Conservation (phyloP, 805 yeast species). For the Pichia paraexigua region DNA sequence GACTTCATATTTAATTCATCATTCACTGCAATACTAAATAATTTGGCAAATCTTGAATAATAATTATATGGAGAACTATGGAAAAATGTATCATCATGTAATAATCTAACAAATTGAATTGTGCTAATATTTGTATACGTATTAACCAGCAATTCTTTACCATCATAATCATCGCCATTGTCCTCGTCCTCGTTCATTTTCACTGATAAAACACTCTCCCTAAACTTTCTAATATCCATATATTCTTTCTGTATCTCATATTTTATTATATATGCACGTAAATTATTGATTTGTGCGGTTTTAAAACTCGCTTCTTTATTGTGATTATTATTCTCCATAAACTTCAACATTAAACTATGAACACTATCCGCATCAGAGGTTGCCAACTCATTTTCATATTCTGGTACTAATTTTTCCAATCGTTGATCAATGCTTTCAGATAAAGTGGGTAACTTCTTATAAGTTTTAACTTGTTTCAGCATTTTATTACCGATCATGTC, state of each 20-base stretch:
- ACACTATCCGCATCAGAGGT: background rate
- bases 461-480: background rate
- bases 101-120: conserved; percentile 7
- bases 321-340: background rate
- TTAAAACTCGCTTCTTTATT: background rate
- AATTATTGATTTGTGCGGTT: background rate
- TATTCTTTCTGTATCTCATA: conserved; percentile 8
- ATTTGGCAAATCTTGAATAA: conserved; percentile 1
- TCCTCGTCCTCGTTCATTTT: too few relatives aligned
- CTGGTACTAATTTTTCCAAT: background rate
- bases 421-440: background rate
- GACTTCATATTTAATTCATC: background rate
- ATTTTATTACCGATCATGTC: background rate
- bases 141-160: conserved; percentile 1
- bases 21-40: conserved; percentile 2
- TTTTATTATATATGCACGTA: conserved; percentile 5
- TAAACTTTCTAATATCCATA: background rate
- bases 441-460: background rate
- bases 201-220: background rate
- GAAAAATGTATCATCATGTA: conserved; percentile 6
- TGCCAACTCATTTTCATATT: background rate
- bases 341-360: background rate
- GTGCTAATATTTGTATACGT: background rate
- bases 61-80: conserved; percentile 2
- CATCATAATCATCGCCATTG: background rate